These are phyloP conservation scores for Hypericum androsaemum DNA, from an alignment of 345 rosid species.

Conservation along the genomic window DNA sequence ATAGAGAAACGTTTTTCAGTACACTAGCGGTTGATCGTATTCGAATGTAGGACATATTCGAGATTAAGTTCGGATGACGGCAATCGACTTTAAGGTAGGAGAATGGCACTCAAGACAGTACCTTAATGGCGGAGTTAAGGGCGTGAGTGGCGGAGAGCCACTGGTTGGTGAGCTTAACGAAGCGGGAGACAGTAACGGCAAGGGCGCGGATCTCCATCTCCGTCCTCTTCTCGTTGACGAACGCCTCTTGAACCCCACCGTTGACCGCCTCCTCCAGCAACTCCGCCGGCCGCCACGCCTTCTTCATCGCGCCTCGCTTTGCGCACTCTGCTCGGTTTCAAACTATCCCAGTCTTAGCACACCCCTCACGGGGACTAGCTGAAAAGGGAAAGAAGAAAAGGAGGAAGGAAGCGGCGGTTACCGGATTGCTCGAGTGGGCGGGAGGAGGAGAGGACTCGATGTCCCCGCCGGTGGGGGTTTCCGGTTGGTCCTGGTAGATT, in stretches of 20 bases:
- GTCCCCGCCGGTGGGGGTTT: too few species aligned
- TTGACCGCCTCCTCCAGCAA: conserved; percentile 67
- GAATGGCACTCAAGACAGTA: conserved; percentile 3
- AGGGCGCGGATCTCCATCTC: conserved; percentile 65
- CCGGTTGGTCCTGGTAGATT: too few species aligned
- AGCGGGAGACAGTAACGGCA: conserved; percentile 47
- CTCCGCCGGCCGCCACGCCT: conserved; percentile 59
- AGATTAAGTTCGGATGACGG: not conserved
- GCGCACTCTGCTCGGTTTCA: conserved; percentile 37
- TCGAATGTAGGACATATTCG: not conserved
- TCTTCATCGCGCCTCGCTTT: conserved; percentile 56
- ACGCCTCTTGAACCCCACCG: conserved; percentile 73
- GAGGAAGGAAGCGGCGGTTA: not conserved
- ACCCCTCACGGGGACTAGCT: not conserved
- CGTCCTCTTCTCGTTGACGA: conserved; percentile 65
- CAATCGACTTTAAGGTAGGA: not conserved
- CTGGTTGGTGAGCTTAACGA: conserved; percentile 68
- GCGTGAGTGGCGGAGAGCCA: conserved; percentile 72
- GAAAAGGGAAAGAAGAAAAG: not conserved
- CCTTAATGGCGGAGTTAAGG: conserved; percentile 74
- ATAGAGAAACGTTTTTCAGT: too few species aligned
- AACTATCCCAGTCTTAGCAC: not conserved
- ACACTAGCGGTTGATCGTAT: too few species aligned
- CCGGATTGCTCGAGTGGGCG: conserved; percentile 59
- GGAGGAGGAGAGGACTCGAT: conserved; percentile 40